These are phyloP conservation scores for Chamaecyparis obtusa DNA, from an alignment of 75 land plant species.

Conservation along the genomic window DNA sequence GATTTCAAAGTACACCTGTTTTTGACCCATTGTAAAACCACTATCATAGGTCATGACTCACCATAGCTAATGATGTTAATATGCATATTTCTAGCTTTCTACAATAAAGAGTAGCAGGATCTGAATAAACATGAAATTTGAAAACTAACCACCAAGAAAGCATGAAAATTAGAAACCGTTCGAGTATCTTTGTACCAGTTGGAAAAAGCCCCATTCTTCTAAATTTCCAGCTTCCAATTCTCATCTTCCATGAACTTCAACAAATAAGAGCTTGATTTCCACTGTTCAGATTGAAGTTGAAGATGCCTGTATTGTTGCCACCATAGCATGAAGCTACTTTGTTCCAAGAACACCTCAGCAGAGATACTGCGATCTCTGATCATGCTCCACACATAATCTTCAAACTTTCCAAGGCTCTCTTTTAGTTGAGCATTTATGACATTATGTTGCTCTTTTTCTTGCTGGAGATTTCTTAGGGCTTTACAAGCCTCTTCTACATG, in stretches of 20 bases:
- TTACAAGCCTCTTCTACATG: conserved; percentile 8
- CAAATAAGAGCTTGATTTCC: conserved; percentile 9
- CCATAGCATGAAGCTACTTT: conserved; percentile 8
- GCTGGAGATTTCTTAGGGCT: background rate
- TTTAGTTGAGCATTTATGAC: background rate
- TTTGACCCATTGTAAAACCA: background rate
- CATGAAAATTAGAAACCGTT: background rate
- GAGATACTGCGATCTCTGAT: conserved; percentile 5
- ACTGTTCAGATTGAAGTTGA: conserved; percentile 4
- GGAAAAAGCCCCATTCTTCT: background rate
- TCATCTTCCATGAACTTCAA: background rate
- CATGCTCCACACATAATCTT: background rate
- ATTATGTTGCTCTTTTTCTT: background rate
- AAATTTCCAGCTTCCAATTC: background rate
- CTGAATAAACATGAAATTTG: background rate
- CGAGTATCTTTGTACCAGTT: background rate
- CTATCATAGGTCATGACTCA: background rate
- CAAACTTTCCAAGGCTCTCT: conserved; percentile 5
- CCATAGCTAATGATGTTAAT: background rate
- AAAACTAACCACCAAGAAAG: background rate
- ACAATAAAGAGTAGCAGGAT: background rate
- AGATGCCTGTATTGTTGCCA: background rate
- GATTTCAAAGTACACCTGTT: background rate
- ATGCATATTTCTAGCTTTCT: background rate
- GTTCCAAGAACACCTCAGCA: conserved; percentile 1